Conservation (phyloP, 1,284 basidiomycete species). For the Ceratorhiza oryzae-sativae region DNA sequence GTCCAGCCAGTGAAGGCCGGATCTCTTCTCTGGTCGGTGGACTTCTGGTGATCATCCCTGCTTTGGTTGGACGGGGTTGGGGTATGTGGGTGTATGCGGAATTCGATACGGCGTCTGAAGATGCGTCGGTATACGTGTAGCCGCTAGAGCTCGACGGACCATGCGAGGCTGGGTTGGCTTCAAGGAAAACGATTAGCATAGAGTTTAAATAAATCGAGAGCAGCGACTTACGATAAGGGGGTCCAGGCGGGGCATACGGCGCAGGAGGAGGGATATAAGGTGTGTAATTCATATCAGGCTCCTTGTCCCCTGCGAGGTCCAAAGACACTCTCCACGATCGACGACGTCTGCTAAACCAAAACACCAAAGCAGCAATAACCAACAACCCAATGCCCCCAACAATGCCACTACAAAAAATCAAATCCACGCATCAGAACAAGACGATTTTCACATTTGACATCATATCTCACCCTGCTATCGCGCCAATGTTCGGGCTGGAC, state of each 20-base stretch:
- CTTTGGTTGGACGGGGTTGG: neutral
- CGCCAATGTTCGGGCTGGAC: neutral
- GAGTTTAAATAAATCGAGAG: neutral
- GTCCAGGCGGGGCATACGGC: neutral
- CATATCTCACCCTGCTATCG: neutral
- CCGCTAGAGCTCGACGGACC: neutral
- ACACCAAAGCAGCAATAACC: neutral
- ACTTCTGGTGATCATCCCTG: neutral
- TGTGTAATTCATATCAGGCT: neutral
- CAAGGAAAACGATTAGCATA: neutral
- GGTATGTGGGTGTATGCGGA: neutral
- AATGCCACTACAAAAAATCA: neutral
- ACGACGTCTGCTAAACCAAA: neutral
- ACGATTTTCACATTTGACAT: no score
- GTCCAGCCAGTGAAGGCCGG: neutral
- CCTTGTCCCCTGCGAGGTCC: neutral
- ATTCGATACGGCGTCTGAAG: neutral
- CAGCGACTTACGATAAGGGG: neutral
- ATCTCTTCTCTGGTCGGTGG: constrained; percentile 5
- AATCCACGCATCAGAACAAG: neutral
- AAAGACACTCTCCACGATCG: neutral
- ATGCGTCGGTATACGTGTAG: neutral
- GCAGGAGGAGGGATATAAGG: neutral
- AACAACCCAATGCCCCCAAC: neutral
- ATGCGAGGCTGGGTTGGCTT: neutral